Evolutionary conservation across 2,329 filamentous ascomycete genomes (phyloP), one percentile per base, ranked within the genome.

Genomic region (Proliferodiscus dingleyae): DNA sequence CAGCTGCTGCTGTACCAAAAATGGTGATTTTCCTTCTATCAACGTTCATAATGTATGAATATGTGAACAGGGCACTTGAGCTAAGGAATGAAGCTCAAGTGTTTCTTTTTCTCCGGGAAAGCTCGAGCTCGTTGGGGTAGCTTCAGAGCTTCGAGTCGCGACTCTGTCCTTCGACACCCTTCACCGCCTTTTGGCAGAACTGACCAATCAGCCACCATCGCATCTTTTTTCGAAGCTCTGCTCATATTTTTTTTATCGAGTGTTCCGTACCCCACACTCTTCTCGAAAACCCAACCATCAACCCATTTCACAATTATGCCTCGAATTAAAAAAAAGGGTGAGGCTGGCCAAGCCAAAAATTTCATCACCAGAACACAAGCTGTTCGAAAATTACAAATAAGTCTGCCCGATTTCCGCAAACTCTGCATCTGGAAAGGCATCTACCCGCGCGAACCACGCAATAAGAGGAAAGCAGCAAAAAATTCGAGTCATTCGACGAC

Each of bases 371-470:
- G 93, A 68, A 96, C 91, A 33, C 89, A 96, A 73, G 93, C 93
- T 37, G 89, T 98, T 61, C 89, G 90, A 69, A 98, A 97, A 74
- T 83, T 98, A 53, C 93, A 98, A 71, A 87, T 98, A 69, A 95
- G 87, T 63, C 81, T 98, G 46, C 89, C 90, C 57, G 93, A 98
- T 71, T 98, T 98, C 72, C 85, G 93, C 71, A 86, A 95, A 72
- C 78, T 98, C 66, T 98, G 93, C 73, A 98, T 98, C 68, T 98
- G 95, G 85, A 97, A 97, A 75, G 93, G 90, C 61, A 97, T 98
- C 67, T 98, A 96, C 71, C 93, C 93, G 56, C 87, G 93, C 63
- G 93, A 98, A 74, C 93, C 93, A 54, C 82, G 93, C 64, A 95
- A 86, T 74, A 91, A 89, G 75, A 96, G 95, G 75, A 96, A 96